Base-by-base conservation (phyloP, 2,329 filamentous ascomycete genomes). In the Huntiella bhutanensis region DNA sequence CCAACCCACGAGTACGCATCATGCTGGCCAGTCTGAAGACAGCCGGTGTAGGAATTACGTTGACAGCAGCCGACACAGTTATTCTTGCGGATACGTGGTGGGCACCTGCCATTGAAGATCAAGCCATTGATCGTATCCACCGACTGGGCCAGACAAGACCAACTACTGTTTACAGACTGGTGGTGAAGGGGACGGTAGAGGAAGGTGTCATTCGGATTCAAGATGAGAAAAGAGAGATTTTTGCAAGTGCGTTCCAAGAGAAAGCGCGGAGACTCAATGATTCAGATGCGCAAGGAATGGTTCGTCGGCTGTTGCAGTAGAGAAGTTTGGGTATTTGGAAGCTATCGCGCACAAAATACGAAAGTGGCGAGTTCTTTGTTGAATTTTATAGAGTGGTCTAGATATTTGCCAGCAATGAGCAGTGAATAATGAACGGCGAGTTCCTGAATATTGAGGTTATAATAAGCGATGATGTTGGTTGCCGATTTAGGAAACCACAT, bases 91-190 rank as follows among this genome's bases (percentile, higher is more conserved):
- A 94, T 59, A 82, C 75, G 49, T 94, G 84, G 86, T 94, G 86
- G 82, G 85, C 86, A 1, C 86, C 86, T 0, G 85, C 85, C 1
- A 91, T 94, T 47, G 86, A 94, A 60, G 85, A 93, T 54, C 86
- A 94, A 58, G 87, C 87, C 3, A 71, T 93, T 2, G 86, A 94
- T 57, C 79, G 86, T 4, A 85, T 94, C 5, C 83, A 94, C 57
- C 72, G 86, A 0, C 68, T 94, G 0, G 86, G 86, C 0, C 87
- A 94, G 63, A 87, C 71, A 52, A 72, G 81, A 34, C 71, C 78
- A 51, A 86, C 80, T 0, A 86, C 75, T 1, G 78, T 93, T 1
- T 91, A 84, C 68, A 69, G 85, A 41, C 65, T 94, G 7, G 74
- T 94, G 1, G 80, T 93, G 64, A 81, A 93, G 54, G 73, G 69